phyloP scores from a whole-genome alignment of 2,329 filamentous ascomycete genomes.

The Exophiala phaeomuriformis region DNA sequence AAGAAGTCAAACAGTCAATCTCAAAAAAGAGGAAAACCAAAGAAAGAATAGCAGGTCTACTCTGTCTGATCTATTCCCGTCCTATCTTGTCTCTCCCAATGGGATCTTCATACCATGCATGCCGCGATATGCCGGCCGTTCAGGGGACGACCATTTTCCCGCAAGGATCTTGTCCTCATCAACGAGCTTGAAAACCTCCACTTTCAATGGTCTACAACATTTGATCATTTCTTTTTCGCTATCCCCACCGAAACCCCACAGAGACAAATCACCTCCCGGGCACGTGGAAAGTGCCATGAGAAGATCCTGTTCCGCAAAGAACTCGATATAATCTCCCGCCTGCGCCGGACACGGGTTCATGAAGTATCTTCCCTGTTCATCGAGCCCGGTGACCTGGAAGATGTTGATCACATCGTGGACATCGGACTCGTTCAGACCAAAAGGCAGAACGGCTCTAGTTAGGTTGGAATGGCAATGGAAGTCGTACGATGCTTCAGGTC shows the following conservation, averaged over 20 bases:
- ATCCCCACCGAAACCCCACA: slow-evolving; percentile 64
- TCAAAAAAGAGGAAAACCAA: neutral
- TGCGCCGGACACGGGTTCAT: slow-evolving; percentile 52
- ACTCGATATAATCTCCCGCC: slow-evolving; percentile 56
- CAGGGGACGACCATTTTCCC: slow-evolving; percentile 56
- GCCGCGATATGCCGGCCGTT: slow-evolving; percentile 56
- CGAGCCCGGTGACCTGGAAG: slow-evolving; percentile 75
- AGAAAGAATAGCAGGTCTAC: neutral
- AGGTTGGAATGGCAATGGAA: slow-evolving; percentile 82
- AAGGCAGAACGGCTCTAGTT: slow-evolving; percentile 61
- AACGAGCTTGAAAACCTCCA: slow-evolving; percentile 61
- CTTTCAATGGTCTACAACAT: slow-evolving; percentile 66
- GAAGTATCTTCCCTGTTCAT: slow-evolving; percentile 65
- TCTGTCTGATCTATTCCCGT: neutral
- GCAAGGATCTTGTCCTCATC: slow-evolving; percentile 43
- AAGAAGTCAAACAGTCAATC: neutral
- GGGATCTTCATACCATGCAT: slow-evolving; percentile 57
- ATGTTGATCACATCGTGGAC: slow-evolving; percentile 81
- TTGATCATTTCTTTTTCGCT: slow-evolving; percentile 59
- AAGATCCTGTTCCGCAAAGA: slow-evolving; percentile 72
- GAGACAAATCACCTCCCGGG: slow-evolving; percentile 70
- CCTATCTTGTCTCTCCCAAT: slow-evolving; percentile 27
- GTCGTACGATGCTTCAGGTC: slow-evolving; percentile 56
- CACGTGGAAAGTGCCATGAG: slow-evolving; percentile 60
- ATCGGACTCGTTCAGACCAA: slow-evolving; percentile 62